Base-by-base conservation (phyloP, 306 rosid species). In the Phaseolus lunatus region DNA sequence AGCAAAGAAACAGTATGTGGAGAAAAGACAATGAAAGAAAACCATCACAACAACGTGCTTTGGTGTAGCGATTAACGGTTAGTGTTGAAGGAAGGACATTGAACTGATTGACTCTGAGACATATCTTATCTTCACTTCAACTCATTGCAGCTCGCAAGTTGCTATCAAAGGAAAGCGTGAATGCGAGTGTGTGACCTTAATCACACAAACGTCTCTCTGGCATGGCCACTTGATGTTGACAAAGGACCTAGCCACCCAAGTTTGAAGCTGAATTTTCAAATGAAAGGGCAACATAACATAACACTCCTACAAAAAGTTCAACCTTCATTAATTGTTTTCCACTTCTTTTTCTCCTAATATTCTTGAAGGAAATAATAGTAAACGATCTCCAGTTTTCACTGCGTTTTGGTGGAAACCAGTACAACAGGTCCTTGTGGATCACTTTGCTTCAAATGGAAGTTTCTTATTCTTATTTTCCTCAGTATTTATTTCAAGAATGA, bases 1-100 rank as follows among this genome's bases (percentile, higher is more conserved):
- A 80, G 80, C 85, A 81, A 84, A 87, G 90, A 61, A 75, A 87
- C 45, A 80, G 80, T 67, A 27, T 84, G 73, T 24, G 67, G 61
- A 23, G 64, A 53, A 23, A 56, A 15, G 48, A 70, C 20, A 54
- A 64, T 45, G 73, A 73, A 76, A 65, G 77, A 75, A 35, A 85
- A 48, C n/a, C 26, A 76, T 26, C 22, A 77, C 12, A 83, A 73
- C 80, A 71, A 45, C 44, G 68, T 63, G 68, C 43, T 15, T 61
- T 29, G 67, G 41, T 61, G 43, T 15, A 29, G 43, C 22, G 67
- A 61, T 61, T 61, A 61, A 61, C 43, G 43, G 67, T 61, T 29
- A 61, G 67, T 61, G 67, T 61, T 61, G 67, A 61, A 27, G 67
- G 47, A 56, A 20, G 35, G 16, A 68, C 66, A 49, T 80, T 72